Percentiles rank a stretch among this genome's conserved stretches.
phyloP scores from a whole-genome alignment of 169 alveolate genomes.

The Plasmodium yoelii region DNA sequence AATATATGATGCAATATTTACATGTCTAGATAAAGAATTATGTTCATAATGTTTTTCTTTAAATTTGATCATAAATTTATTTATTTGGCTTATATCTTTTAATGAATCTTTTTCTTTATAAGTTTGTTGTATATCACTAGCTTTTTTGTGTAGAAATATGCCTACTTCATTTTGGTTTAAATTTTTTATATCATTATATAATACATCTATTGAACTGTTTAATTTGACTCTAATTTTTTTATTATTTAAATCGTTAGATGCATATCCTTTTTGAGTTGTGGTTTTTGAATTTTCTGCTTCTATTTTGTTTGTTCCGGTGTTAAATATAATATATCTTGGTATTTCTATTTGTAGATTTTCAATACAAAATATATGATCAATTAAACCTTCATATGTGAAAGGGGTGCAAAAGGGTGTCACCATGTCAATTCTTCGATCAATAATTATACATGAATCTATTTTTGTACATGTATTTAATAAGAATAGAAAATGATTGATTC shows the following conservation, averaged over 20 bases:
- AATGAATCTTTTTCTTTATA: constrained; percentile 88
- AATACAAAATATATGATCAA: constrained; percentile 83
- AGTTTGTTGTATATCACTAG: constrained; percentile 89
- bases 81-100: constrained; percentile 88
- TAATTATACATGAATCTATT: constrained; percentile 77
- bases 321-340: constrained; percentile 76
- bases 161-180: constrained; percentile 88
- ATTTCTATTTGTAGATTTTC: constrained; percentile 83
- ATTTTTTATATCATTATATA: constrained; percentile 86
- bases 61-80: constrained; percentile 88
- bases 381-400: constrained; percentile 87
- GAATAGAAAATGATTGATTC: constrained; percentile 25
- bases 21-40: constrained; percentile 90
- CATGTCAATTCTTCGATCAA: constrained; percentile 86
- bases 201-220: constrained; percentile 79
- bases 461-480: constrained; percentile 16
- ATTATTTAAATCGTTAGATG: background rate
- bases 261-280: background rate
- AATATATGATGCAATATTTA: constrained; percentile 89
- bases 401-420: constrained; percentile 87
- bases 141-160: constrained; percentile 87
- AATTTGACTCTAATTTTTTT: constrained; percentile 29
- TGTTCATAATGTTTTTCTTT: constrained; percentile 91
- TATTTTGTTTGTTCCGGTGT: constrained; percentile 1
- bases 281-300: background rate